phyloP scores from a whole-genome alignment of 352 stramenopile species.

The Phytopythium cucurbitacearum region DNA sequence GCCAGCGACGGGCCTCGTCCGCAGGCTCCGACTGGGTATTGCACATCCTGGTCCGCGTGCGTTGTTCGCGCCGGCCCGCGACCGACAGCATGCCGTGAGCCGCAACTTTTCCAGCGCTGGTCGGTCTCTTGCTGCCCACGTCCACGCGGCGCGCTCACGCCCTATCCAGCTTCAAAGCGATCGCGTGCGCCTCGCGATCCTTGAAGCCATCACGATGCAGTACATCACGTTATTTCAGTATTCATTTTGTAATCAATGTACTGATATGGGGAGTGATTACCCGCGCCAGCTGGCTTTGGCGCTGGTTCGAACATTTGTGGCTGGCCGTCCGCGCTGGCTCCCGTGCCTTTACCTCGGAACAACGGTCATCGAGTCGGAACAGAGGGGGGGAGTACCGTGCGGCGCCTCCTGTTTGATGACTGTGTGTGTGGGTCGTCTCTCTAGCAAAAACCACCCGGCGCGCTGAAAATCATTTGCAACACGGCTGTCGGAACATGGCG shows the following conservation, averaged over 20 bases:
- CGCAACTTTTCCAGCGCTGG: not conserved
- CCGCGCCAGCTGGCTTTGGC: not conserved
- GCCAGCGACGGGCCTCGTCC: not conserved
- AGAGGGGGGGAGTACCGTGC: not conserved
- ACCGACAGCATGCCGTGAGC: too few species aligned
- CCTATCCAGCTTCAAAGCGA: not conserved
- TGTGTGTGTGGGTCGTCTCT: too few species aligned
- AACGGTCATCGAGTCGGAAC: constrained; percentile 3
- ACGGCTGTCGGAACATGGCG: too few species aligned
- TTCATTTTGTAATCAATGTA: not conserved
- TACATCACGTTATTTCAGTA: not conserved
- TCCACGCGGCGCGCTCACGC: not conserved
- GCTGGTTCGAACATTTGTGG: not conserved
- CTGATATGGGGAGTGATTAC: too few species aligned
- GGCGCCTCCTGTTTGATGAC: too few species aligned
- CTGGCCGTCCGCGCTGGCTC: not conserved
- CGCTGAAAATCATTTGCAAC: too few species aligned
- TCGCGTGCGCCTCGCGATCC: not conserved
- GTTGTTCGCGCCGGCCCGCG: too few species aligned
- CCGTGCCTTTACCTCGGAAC: not conserved
- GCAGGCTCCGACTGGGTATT: not conserved
- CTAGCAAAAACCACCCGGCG: too few species aligned
- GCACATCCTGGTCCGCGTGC: not conserved
- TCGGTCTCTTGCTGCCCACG: constrained; percentile 1
- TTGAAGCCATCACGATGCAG: not conserved